Percentiles rank a stretch among this genome's conserved stretches.
Conservation (phyloP, 2,329 filamentous ascomycete genomes). For the Chaetoscypha palmicola region DNA sequence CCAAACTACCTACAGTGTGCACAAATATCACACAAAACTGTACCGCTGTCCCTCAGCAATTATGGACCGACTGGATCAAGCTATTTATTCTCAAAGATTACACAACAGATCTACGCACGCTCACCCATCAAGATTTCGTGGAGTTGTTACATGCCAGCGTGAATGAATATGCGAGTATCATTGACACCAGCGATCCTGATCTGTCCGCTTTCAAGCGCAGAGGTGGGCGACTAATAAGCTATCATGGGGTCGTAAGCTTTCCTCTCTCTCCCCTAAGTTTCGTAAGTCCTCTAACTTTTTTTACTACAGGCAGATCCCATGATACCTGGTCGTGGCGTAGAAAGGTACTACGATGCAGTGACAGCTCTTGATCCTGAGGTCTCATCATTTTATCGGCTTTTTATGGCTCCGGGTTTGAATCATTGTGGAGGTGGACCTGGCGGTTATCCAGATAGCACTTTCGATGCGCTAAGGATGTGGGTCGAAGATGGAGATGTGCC, state of each 20-base stretch:
- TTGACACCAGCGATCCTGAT: conserved; percentile 10
- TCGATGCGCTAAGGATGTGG: conserved; percentile 28
- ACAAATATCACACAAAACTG: no score
- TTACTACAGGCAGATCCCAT: conserved; percentile 8
- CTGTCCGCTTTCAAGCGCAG: conserved; percentile 4
- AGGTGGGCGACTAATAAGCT: conserved; percentile 10
- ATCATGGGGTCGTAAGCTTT: conserved; percentile 1
- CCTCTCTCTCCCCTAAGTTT: no score
- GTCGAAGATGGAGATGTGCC: conserved; percentile 30
- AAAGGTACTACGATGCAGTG: conserved; percentile 28
- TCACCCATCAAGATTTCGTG: conserved; percentile 5
- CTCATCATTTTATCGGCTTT: conserved; percentile 31
- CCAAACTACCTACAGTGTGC: no score
- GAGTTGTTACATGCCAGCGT: not conserved
- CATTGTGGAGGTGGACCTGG: conserved; percentile 31
- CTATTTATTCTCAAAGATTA: conserved; percentile 10
- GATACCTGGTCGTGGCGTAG: conserved; percentile 9
- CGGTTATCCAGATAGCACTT: conserved; percentile 22
- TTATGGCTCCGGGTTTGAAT: conserved; percentile 28
- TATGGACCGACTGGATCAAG: conserved; percentile 5
- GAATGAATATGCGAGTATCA: conserved; percentile 2
- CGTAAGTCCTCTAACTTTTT: not conserved
- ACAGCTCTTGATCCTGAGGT: conserved; percentile 17
- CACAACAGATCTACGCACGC: not conserved
- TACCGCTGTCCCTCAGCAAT: not conserved